Evolutionary conservation across 106 monocot genomes (phyloP).

Genomic region (Apostasia ramifera): DNA sequence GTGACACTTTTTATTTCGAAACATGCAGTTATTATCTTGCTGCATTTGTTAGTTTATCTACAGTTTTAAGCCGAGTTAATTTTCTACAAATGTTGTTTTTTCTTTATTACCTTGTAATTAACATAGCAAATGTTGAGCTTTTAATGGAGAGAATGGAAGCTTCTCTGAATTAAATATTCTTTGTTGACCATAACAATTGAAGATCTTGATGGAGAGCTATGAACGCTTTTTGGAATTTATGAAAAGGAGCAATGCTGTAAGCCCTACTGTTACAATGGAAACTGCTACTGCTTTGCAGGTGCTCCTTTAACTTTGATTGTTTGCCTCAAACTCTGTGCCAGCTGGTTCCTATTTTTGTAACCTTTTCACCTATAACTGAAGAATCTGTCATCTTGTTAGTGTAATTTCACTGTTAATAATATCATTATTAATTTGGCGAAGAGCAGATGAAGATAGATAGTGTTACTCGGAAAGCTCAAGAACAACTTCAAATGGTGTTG

Average conservation of each 20-base stretch:
- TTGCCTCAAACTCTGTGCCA: background rate
- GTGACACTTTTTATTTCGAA: too few relatives aligned
- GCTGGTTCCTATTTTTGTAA: background rate
- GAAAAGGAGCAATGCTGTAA: conserved; percentile 92
- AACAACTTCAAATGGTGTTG: conserved; percentile 88
- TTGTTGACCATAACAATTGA: background rate
- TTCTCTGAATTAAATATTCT: too few relatives aligned
- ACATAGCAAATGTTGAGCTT: too few relatives aligned
- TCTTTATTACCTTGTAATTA: too few relatives aligned
- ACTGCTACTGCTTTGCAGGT: conserved; percentile 97
- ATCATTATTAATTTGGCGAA: background rate
- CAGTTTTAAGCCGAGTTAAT: too few relatives aligned
- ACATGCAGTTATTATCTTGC: too few relatives aligned
- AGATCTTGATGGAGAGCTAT: conserved; percentile 85
- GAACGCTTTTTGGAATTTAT: conserved; percentile 82
- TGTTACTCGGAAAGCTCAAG: conserved; percentile 92
- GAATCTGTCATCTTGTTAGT: background rate
- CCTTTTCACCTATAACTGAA: background rate
- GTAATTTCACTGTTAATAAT: background rate
- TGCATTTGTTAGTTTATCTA: too few relatives aligned
- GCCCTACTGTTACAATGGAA: conserved; percentile 81
- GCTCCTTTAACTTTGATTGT: conserved; percentile 4
- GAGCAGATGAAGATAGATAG: conserved; percentile 84
- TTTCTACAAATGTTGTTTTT: too few relatives aligned
- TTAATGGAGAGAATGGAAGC: too few relatives aligned